These are phyloP conservation scores for Raphanus sativus DNA, from an alignment of 345 rosid species.

Conservation along the genomic window DNA sequence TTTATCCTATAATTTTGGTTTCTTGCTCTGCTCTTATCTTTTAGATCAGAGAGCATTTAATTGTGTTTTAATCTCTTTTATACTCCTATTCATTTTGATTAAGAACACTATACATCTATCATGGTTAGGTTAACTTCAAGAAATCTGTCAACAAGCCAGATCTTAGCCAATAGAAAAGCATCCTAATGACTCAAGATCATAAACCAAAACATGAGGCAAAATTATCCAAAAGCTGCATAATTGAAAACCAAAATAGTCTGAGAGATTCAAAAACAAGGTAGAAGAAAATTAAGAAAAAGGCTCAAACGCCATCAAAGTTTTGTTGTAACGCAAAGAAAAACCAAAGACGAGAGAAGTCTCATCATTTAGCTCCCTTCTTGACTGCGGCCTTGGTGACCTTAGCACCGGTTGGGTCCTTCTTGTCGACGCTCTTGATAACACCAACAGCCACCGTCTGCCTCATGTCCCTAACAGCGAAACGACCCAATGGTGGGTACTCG, in stretches of 20 bases:
- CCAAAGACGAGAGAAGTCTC: slow-evolving; percentile 12
- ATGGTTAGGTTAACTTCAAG: background rate
- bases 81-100: background rate
- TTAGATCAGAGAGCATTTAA: background rate
- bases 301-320: background rate
- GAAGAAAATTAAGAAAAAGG: background rate
- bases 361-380: slow-evolving; percentile 79
- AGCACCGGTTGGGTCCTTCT: slow-evolving; percentile 80
- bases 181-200: background rate
- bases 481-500: slow-evolving; percentile 76
- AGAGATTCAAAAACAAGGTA: background rate
- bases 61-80: background rate
- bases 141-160: background rate
- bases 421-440: slow-evolving; percentile 80
- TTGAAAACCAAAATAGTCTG: background rate
- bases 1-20: background rate
- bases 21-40: background rate
- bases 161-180: background rate
- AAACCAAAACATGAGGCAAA: background rate
- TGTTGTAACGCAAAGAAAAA: background rate
- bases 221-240: background rate
- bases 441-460: slow-evolving; percentile 92
- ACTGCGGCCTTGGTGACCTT: slow-evolving; percentile 88
- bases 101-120: background rate
- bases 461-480: slow-evolving; percentile 93